phyloP scores from a whole-genome alignment of 2,329 filamentous ascomycete species.

The Pseudocercospora crystallina region DNA sequence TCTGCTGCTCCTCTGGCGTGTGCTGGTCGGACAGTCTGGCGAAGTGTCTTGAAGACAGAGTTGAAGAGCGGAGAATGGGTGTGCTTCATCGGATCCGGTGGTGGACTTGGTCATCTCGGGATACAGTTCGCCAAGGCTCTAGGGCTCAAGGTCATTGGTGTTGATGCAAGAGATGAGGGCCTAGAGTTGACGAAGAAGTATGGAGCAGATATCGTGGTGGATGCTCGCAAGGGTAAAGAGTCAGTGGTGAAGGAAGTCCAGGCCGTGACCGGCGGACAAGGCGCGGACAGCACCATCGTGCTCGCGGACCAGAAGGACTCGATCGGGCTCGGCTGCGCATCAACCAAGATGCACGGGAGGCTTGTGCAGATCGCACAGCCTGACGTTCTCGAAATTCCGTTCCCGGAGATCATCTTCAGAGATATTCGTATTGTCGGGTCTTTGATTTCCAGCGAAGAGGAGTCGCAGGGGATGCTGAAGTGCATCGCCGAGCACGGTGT shows the following conservation, averaged over 20 bases:
- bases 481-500: slow-evolving; percentile 43
- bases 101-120: slow-evolving; percentile 56
- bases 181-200: slow-evolving; percentile 48
- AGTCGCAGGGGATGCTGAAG: slow-evolving; percentile 37
- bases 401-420: slow-evolving; percentile 53
- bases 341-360: slow-evolving; percentile 60
- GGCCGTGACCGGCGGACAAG: slow-evolving; percentile 48
- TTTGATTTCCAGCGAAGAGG: slow-evolving; percentile 35
- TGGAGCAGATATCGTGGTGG: slow-evolving; percentile 55
- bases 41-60: slow-evolving; percentile 46
- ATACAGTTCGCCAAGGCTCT: slow-evolving; percentile 52
- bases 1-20: slow-evolving; percentile 59
- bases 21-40: slow-evolving; percentile 54
- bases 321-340: slow-evolving; percentile 52
- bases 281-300: slow-evolving; percentile 55
- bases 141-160: slow-evolving; percentile 54
- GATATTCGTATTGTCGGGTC: slow-evolving; percentile 53
- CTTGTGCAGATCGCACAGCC: slow-evolving; percentile 61
- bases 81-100: slow-evolving; percentile 49
- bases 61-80: slow-evolving; percentile 43
- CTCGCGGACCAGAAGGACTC: slow-evolving; percentile 54
- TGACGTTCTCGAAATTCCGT: slow-evolving; percentile 40
- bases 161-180: slow-evolving; percentile 57
- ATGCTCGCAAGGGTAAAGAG: slow-evolving; percentile 52
- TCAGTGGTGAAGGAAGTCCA: slow-evolving; percentile 50